Evolutionary conservation across 495 filamentous ascomycete genomes (phyloP).

Genomic region (Penicillium fimorum): DNA sequence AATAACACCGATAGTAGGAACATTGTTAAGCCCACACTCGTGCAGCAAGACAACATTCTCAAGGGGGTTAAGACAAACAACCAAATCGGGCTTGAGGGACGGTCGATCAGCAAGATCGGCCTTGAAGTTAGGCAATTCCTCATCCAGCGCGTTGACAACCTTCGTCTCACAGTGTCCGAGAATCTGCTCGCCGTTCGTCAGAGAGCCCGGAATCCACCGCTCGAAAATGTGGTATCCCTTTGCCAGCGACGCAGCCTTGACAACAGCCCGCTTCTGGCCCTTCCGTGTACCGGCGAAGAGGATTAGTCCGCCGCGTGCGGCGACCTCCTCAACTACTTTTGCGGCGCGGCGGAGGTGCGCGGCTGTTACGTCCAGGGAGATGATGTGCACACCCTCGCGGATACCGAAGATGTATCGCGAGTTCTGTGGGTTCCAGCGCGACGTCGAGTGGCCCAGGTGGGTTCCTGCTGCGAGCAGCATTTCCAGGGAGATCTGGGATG

Average conservation of each 20-base stretch:
- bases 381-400: conserved; percentile 87
- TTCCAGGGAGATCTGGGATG: conserved; percentile 83
- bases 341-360: conserved; percentile 87
- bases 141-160: conserved; percentile 70
- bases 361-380: conserved; percentile 82
- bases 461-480: conserved; percentile 85
- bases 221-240: conserved; percentile 87
- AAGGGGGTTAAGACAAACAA: conserved; percentile 85
- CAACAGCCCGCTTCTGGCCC: conserved; percentile 75
- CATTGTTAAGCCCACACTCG: conserved; percentile 82
- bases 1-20: conserved; percentile 92
- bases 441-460: conserved; percentile 89
- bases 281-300: conserved; percentile 86
- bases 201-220: conserved; percentile 86
- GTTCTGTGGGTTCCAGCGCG: conserved; percentile 94
- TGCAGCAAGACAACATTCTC: conserved; percentile 90
- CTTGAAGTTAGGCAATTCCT: conserved; percentile 62
- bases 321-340: conserved; percentile 82
- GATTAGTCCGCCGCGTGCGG: conserved; percentile 77
- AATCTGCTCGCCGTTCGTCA: conserved; percentile 92
- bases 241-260: conserved; percentile 74
- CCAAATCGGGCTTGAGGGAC: conserved; percentile 80
- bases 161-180: conserved; percentile 62
- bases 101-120: conserved; percentile 58
- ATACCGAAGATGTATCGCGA: conserved; percentile 93